Base-by-base conservation (phyloP, 2,329 filamentous ascomycete genomes). In the Aspergillus hiratsukae region DNA sequence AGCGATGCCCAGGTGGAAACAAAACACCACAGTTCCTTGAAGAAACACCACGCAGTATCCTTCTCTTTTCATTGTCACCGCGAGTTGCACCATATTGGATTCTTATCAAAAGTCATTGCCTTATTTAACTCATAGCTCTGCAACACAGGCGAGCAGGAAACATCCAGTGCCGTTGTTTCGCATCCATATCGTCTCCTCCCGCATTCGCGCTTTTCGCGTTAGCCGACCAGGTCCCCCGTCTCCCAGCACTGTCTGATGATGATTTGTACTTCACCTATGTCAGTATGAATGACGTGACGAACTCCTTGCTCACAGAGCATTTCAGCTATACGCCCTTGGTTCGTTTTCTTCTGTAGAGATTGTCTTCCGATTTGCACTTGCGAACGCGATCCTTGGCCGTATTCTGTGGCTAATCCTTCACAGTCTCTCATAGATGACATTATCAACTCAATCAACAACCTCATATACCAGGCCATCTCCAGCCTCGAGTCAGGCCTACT, bases 361-460 rank as follows among this genome's bases (percentile, higher is more conserved):
- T 29, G 28, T 49, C 41, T 49, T 14, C 29, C 29, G 23, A 51
- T 53, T 27, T 37, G 37, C 17, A 5, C 17, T 19, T 46, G 48
- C 8, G 43, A 25, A 48, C 35, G 35, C 25, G 53, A 37, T 27
- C 19, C 25, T 28, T 49, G 48, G 49, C 51, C 56, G 28, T 52
- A 28, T 19, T 35, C 27, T 41, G 55, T 54, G 35, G 55, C 66
- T 68, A 48, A 62, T 57, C 31, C 54, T 56, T 56, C 54, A 49
- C 67, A 96, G 92, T 89, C 89, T 59, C 85, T 99, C 45, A 88
- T 99, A 69, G 94, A 99, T 83, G 93, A 97, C 76, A 92, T 97
- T 66, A 96, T 97, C 78, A 97, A 97, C 80, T 89, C 88, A 54
- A 86, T 97, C 74, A 99, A 97, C 78, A 90, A 93, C 68, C 84